Conservation (phyloP, 441 rosid species). For the Macaranga tanarius region DNA sequence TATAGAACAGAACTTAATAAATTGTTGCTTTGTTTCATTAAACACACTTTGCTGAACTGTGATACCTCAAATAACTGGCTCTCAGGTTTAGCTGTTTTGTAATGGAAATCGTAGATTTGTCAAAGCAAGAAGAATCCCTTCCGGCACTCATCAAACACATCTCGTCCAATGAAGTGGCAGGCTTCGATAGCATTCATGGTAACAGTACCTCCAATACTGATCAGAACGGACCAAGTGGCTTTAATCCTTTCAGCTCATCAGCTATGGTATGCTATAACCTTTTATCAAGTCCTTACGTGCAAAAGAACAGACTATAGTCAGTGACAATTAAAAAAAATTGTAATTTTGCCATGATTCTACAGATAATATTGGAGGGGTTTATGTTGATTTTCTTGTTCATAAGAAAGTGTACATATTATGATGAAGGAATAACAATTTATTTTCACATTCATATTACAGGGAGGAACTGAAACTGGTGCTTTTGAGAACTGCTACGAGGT, state of each 20-base stretch:
- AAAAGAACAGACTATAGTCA: neutral
- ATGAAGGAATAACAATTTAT: neutral
- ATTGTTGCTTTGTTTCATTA: neutral
- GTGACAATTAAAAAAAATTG: neutral
- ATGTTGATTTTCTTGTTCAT: neutral
- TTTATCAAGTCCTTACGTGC: neutral
- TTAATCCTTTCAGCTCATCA: neutral
- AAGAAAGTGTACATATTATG: neutral
- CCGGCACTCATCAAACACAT: conserved; percentile 44
- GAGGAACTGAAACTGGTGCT: conserved; percentile 25
- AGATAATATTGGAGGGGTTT: neutral
- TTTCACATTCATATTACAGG: conserved; percentile 8
- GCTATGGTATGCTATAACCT: conserved; percentile 17
- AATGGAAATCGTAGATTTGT: conserved; percentile 34
- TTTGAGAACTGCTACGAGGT: conserved; percentile 13
- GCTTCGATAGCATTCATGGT: conserved; percentile 32
- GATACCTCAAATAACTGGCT: conserved; percentile 3
- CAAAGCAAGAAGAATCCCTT: conserved; percentile 28
- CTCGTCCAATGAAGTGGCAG: conserved; percentile 35
- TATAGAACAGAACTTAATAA: neutral
- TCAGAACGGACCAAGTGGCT: neutral
- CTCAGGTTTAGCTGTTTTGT: conserved; percentile 16
- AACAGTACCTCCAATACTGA: neutral
- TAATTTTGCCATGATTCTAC: neutral
- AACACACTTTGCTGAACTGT: neutral